Evolutionary conservation across 108 stramenopile genomes (phyloP).

Genomic region (Mayamaea pseudoterrestris): DNA sequence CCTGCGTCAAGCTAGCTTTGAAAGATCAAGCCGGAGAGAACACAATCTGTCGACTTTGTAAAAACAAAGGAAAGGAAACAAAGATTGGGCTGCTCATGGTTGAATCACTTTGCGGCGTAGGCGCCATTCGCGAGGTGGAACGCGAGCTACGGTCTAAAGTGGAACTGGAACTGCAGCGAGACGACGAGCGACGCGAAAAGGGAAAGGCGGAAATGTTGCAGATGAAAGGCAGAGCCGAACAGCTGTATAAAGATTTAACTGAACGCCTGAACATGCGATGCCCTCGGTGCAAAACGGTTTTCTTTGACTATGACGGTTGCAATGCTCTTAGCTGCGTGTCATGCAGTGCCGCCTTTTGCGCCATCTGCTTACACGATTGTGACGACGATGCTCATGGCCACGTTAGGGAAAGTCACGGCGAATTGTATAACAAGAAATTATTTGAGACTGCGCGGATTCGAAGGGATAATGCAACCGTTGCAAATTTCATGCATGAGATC

Average conservation of each 20-base stretch:
- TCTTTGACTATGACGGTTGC: constrained; percentile 38
- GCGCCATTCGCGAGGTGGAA: constrained; percentile 29
- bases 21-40: constrained; percentile 21
- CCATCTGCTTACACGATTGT: constrained; percentile 31
- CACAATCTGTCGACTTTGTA: constrained; percentile 16
- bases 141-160: constrained; percentile 19
- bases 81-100: constrained; percentile 28
- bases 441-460: constrained; percentile 10
- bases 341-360: constrained; percentile 30
- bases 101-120: constrained; percentile 20
- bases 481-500: constrained; percentile 7
- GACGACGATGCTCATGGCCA: constrained; percentile 28
- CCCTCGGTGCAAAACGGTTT: constrained; percentile 22
- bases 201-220: constrained; percentile 14
- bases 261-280: constrained; percentile 29
- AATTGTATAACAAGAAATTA: constrained; percentile 17
- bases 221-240: constrained; percentile 13
- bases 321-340: constrained; percentile 24
- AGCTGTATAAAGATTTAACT: constrained; percentile 20
- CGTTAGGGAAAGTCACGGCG: constrained; percentile 9
- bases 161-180: constrained; percentile 23
- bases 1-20: constrained; percentile 21
- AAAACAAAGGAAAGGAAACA: constrained; percentile 15
- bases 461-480: constrained; percentile 8
- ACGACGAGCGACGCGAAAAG: constrained; percentile 9